Conservation (phyloP, 768 basidiomycete species). For the Rhodocollybia butyracea region DNA sequence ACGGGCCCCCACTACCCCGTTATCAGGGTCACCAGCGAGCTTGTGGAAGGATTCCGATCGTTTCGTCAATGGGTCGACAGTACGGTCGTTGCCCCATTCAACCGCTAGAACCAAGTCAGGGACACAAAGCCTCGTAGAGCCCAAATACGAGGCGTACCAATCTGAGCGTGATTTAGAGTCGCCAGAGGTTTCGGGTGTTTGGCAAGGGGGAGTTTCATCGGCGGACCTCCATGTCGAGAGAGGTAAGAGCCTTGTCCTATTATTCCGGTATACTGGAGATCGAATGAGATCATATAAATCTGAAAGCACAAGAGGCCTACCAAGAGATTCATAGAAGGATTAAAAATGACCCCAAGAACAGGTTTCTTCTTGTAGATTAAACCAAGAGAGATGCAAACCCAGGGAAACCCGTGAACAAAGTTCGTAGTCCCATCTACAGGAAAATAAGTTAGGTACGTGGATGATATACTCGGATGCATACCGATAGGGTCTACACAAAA, state of each 20-base stretch:
- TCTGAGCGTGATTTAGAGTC: slow-evolving; percentile 67
- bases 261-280: slow-evolving; percentile 66
- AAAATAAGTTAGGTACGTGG: neutral
- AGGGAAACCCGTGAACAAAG: slow-evolving; percentile 83
- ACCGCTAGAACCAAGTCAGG: slow-evolving; percentile 44
- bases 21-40: slow-evolving; percentile 68
- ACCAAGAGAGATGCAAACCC: slow-evolving; percentile 88
- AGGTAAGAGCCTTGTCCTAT: slow-evolving; percentile 80
- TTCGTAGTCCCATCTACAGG: slow-evolving; percentile 83
- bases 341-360: slow-evolving; percentile 88
- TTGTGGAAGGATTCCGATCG: slow-evolving; percentile 69
- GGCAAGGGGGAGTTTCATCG: slow-evolving; percentile 62
- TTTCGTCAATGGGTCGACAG: slow-evolving; percentile 42
- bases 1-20: slow-evolving; percentile 63
- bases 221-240: slow-evolving; percentile 43
- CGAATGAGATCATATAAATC: neutral
- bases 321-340: slow-evolving; percentile 86
- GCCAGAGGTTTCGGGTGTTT: slow-evolving; percentile 56
- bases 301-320: slow-evolving; percentile 31
- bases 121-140: neutral
- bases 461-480: slow-evolving; percentile 23
- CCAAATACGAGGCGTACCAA: slow-evolving; percentile 38
- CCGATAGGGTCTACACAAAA: slow-evolving; percentile 97
- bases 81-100: slow-evolving; percentile 88
- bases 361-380: slow-evolving; percentile 80